Conservation (phyloP, 2,329 filamentous ascomycete genomes). For the Pseudocercospora eumusae region DNA sequence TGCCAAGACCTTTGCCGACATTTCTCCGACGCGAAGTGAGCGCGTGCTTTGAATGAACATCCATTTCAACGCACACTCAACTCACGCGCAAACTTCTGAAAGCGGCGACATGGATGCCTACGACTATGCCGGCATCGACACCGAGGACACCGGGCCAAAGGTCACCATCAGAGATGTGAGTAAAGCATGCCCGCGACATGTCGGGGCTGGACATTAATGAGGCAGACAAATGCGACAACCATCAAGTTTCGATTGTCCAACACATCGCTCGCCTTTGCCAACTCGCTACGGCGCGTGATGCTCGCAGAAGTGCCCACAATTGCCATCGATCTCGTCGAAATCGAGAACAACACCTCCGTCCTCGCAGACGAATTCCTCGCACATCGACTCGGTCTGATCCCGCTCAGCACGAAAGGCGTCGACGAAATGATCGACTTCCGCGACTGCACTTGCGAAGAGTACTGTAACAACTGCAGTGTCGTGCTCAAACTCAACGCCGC, state of each 20-base stretch:
- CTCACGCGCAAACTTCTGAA: background rate
- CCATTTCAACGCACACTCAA: background rate
- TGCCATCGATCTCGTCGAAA: conserved; percentile 91
- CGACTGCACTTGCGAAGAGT: conserved; percentile 95
- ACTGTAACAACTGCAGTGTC: conserved; percentile 89
- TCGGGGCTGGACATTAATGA: conserved; percentile 6
- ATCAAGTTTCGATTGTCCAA: conserved; percentile 91
- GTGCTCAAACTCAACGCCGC: conserved; percentile 75
- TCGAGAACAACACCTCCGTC: conserved; percentile 91
- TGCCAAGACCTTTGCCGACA: background rate
- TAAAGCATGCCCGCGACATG: conserved; percentile 16
- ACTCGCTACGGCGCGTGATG: conserved; percentile 86
- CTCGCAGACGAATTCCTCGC: conserved; percentile 94
- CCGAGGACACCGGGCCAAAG: conserved; percentile 31
- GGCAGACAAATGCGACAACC: conserved; percentile 68
- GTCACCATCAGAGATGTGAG: conserved; percentile 51
- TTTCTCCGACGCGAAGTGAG: background rate
- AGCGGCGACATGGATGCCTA: conserved; percentile 26
- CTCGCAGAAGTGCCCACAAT: conserved; percentile 92
- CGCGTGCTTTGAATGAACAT: conserved; percentile 1
- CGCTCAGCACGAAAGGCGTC: conserved; percentile 80
- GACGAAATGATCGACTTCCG: conserved; percentile 81
- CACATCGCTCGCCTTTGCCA: conserved; percentile 88
- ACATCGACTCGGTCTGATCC: conserved; percentile 86
- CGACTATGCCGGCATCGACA: conserved; percentile 27